Percentiles rank a stretch among this genome's conserved stretches.
These are phyloP conservation scores for Crassisporium funariophilum DNA, from an alignment of 768 basidiomycete genomes.

Conservation along the genomic window DNA sequence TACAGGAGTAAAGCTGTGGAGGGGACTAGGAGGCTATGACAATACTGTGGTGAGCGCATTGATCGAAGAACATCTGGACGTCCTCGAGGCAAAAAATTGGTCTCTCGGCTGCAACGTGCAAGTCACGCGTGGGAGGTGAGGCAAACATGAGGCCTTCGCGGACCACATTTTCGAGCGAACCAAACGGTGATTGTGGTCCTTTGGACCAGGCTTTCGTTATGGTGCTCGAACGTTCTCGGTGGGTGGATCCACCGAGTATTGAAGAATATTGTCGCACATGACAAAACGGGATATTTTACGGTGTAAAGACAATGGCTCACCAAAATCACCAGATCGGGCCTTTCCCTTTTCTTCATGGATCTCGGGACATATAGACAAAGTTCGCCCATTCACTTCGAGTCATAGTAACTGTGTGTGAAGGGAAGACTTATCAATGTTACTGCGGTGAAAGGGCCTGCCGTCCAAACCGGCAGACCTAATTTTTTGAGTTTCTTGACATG, in stretches of 20 bases:
- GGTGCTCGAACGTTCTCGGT: neutral
- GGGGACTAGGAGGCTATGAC: constrained; percentile 20
- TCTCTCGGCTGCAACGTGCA: constrained; percentile 24
- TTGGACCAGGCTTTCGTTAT: constrained; percentile 2
- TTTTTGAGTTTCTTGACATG: too few species aligned
- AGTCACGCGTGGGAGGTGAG: constrained; percentile 21
- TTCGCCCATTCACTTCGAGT: constrained; percentile 7
- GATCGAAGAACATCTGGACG: constrained; percentile 15
- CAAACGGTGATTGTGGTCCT: constrained; percentile 4
- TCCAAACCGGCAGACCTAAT: too few species aligned
- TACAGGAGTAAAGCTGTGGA: constrained; percentile 20
- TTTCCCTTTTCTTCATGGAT: neutral
- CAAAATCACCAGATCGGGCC: neutral
- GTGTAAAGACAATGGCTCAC: constrained; percentile 10
- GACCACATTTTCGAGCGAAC: constrained; percentile 15
- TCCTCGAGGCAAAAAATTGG: constrained; percentile 29
- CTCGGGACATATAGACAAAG: constrained; percentile 4
- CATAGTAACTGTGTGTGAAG: too few species aligned
- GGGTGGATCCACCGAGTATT: neutral
- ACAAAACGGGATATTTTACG: neutral
- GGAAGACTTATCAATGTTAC: too few species aligned
- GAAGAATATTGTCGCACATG: neutral
- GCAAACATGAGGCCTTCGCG: constrained; percentile 24
- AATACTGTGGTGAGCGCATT: constrained; percentile 9
- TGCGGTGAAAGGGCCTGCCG: too few species aligned